These are phyloP conservation scores for Diaporthe destruens DNA, from an alignment of 2,329 filamentous ascomycete genomes.

Conservation along the genomic window DNA sequence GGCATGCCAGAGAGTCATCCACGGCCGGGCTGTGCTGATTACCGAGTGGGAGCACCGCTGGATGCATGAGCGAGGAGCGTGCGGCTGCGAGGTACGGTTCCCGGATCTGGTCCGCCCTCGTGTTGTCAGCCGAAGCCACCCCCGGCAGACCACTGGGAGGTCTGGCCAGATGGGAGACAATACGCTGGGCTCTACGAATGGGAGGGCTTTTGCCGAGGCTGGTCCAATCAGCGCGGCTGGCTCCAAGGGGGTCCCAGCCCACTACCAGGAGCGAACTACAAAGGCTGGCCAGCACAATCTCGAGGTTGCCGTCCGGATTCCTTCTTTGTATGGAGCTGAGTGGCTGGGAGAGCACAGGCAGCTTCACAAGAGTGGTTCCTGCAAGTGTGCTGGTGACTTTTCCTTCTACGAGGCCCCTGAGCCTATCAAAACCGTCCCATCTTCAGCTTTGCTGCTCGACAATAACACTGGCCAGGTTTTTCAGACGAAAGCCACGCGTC, in stretches of 20 bases:
- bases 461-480: conserved; percentile 14
- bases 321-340: conserved; percentile 56
- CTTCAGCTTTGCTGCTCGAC: not conserved
- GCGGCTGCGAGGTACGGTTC: conserved; percentile 54
- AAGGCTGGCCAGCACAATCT: conserved; percentile 38
- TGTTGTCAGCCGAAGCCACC: conserved; percentile 43
- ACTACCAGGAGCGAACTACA: conserved; percentile 41
- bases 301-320: conserved; percentile 49
- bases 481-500: not conserved
- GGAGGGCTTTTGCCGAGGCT: not conserved
- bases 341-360: conserved; percentile 56
- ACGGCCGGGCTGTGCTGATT: conserved; percentile 56
- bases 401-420: conserved; percentile 47
- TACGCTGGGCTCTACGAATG: not conserved
- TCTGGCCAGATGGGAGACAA: not conserved
- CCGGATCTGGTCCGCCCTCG: conserved; percentile 53
- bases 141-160: not conserved
- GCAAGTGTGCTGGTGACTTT: conserved; percentile 52
- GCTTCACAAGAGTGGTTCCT: conserved; percentile 52
- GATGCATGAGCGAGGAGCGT: conserved; percentile 60
- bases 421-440: conserved; percentile 25
- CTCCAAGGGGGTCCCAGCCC: conserved; percentile 37
- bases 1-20: conserved; percentile 54
- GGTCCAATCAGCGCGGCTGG: not conserved
- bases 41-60: conserved; percentile 58